phyloP scores from a whole-genome alignment of 148 eudicot genomes.

The Selenicereus undatus region DNA sequence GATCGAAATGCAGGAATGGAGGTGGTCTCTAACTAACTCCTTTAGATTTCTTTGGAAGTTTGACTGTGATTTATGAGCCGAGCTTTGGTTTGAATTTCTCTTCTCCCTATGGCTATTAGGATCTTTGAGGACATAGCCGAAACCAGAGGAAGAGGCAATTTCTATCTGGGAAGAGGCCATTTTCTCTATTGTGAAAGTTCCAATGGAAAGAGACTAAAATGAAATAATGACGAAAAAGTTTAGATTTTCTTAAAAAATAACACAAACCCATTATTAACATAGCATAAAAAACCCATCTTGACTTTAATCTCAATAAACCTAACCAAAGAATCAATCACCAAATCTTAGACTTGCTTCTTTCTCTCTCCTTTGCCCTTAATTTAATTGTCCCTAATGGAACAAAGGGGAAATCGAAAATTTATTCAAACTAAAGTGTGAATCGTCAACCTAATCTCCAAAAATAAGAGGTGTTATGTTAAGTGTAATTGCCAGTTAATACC shows the following conservation, averaged over 20 bases:
- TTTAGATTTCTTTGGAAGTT: constrained; percentile 37
- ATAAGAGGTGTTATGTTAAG: neutral
- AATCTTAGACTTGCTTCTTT: neutral
- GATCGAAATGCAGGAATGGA: constrained; percentile 35
- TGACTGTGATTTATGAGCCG: constrained; percentile 14
- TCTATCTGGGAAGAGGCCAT: constrained; percentile 59
- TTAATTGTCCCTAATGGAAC: neutral
- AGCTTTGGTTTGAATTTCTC: constrained; percentile 19
- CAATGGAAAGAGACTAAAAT: neutral
- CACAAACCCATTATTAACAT: neutral
- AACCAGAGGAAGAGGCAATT: constrained; percentile 41
- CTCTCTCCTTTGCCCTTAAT: neutral
- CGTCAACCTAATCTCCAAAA: neutral
- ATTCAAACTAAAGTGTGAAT: neutral
- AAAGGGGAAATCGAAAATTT: neutral
- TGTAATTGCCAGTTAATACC: neutral
- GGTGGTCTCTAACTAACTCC: constrained; percentile 38
- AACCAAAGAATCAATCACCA: neutral
- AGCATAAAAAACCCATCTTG: neutral
- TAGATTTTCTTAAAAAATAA: neutral
- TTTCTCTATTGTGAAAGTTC: neutral
- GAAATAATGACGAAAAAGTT: neutral
- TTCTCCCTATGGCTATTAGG: constrained; percentile 40
- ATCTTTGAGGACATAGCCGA: constrained; percentile 49
- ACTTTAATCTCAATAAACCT: neutral